A percentile compares a stretch with the other conserved stretches of the same genome.
These are phyloP conservation scores for Pseudocercospora fuligena DNA, from an alignment of 2,329 filamentous ascomycete genomes.

Conservation along the genomic window DNA sequence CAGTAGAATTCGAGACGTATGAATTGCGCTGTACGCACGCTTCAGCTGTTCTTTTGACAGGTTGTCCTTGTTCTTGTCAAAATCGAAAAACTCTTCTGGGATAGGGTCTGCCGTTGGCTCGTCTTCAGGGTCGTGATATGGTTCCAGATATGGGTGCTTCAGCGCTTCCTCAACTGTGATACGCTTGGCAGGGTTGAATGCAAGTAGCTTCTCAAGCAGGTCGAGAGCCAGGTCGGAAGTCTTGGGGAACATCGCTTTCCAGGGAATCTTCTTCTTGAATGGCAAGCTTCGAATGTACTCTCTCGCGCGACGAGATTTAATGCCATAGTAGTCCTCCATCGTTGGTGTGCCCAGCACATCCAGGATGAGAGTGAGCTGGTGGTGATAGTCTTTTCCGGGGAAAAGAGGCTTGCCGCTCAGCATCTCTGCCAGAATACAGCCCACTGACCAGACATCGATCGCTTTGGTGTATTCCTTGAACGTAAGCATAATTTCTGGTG, in stretches of 20 bases:
- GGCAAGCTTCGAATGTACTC: slow-evolving; percentile 98
- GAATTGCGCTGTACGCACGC: slow-evolving; percentile 56
- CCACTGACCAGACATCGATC: slow-evolving; percentile 98
- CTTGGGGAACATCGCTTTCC: slow-evolving; percentile 96
- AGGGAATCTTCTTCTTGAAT: slow-evolving; percentile 99
- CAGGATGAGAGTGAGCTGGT: slow-evolving; percentile 94
- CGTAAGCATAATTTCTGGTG: slow-evolving; percentile 99
- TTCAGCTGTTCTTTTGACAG: slow-evolving; percentile 98
- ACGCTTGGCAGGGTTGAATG: slow-evolving; percentile 98
- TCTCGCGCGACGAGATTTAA: slow-evolving; percentile 94
- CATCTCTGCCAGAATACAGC: slow-evolving; percentile 98
- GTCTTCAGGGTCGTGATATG: slow-evolving; percentile 98
- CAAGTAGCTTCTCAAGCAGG: slow-evolving; percentile 90
- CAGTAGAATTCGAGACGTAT: neutral
- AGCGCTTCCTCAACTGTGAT: slow-evolving; percentile 97
- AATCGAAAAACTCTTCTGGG: slow-evolving; percentile 98
- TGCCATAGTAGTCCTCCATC: slow-evolving; percentile 99
- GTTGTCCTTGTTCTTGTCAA: slow-evolving; percentile 99
- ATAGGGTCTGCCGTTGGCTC: slow-evolving; percentile 96
- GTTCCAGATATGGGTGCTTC: slow-evolving; percentile 96
- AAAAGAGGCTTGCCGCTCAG: slow-evolving; percentile 97
- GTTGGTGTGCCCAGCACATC: slow-evolving; percentile 97
- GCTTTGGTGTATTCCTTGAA: slow-evolving; percentile 99
- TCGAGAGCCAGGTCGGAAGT: slow-evolving; percentile 97
- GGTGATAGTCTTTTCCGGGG: slow-evolving; percentile 98